These are phyloP conservation scores for Leccinum imitatum DNA, from an alignment of 768 basidiomycete genomes.

Conservation along the genomic window DNA sequence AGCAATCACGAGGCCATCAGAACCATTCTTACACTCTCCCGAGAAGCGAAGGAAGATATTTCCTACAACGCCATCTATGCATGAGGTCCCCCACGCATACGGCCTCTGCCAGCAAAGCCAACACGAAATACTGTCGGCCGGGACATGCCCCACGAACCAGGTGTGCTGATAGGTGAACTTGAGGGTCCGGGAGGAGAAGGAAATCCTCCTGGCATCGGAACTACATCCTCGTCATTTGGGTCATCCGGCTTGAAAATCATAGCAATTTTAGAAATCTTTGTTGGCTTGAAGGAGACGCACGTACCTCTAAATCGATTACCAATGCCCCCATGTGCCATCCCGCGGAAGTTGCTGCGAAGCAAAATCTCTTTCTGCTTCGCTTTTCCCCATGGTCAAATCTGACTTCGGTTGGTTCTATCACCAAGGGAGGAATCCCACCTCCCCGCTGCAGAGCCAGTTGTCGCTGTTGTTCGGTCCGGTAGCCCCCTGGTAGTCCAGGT, in stretches of 20 bases:
- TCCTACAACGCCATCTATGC: slow-evolving; percentile 17
- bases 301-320: slow-evolving; percentile 79
- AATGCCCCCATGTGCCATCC: slow-evolving; percentile 95
- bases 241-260: slow-evolving; percentile 28
- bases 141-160: slow-evolving; percentile 18
- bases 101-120: slow-evolving; percentile 59
- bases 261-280: slow-evolving; percentile 2
- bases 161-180: slow-evolving; percentile 7
- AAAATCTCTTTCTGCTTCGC: slow-evolving; percentile 59
- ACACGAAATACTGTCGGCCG: slow-evolving; percentile 43
- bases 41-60: not conserved
- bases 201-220: slow-evolving; percentile 35
- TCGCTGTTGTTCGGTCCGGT: slow-evolving; percentile 38
- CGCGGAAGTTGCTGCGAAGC: slow-evolving; percentile 75
- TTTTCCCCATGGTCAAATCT: slow-evolving; percentile 63
- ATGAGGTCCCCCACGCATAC: slow-evolving; percentile 24
- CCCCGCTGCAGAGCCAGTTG: slow-evolving; percentile 28
- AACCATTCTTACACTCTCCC: slow-evolving; percentile 11
- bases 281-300: not conserved
- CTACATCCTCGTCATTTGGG: slow-evolving; percentile 34
- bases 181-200: slow-evolving; percentile 22
- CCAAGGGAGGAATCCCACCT: slow-evolving; percentile 37
- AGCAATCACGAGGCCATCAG: not conserved
- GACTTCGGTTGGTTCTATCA: slow-evolving; percentile 66
- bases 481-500: slow-evolving; percentile 61